A percentile compares a stretch with the other conserved stretches of the same genome.
These are phyloP conservation scores for Tanacetum coccineum DNA, from an alignment of 129 eudicot species.

Conservation along the genomic window DNA sequence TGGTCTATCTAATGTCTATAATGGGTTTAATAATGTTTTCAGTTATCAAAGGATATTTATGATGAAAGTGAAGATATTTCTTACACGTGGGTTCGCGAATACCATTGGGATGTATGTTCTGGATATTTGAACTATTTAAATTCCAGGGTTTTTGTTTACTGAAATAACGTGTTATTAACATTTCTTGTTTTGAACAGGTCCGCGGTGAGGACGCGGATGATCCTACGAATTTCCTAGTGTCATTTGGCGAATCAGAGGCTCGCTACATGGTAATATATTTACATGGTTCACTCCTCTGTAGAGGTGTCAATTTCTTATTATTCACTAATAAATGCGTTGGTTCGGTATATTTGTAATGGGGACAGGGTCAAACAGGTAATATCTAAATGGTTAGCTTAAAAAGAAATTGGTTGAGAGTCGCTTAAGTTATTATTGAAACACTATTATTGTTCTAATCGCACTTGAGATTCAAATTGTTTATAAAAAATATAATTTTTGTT, in stretches of 20 bases:
- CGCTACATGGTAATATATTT: constrained; percentile 54
- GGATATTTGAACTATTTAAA: neutral
- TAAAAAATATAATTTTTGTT: neutral
- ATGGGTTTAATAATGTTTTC: constrained; percentile 28
- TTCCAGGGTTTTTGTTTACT: neutral
- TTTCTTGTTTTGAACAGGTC: constrained; percentile 45
- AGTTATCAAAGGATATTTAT: constrained; percentile 79
- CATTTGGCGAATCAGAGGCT: constrained; percentile 77
- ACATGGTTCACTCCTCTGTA: constrained; percentile 5
- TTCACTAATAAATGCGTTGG: neutral
- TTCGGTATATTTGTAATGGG: neutral
- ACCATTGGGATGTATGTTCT: constrained; percentile 85
- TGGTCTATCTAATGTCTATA: constrained; percentile 9
- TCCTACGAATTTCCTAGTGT: constrained; percentile 80
- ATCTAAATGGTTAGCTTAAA: neutral
- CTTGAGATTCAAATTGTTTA: neutral
- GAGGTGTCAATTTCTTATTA: neutral
- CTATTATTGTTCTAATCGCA: neutral
- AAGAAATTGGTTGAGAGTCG: neutral
- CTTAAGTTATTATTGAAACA: neutral
- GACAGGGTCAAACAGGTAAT: neutral
- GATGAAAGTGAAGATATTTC: constrained; percentile 89
- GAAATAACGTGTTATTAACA: constrained; percentile 1
- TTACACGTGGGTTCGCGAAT: constrained; percentile 92
- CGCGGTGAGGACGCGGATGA: constrained; percentile 88